phyloP scores from a whole-genome alignment of 306 rosid genomes.

The Glycine tomentella region DNA sequence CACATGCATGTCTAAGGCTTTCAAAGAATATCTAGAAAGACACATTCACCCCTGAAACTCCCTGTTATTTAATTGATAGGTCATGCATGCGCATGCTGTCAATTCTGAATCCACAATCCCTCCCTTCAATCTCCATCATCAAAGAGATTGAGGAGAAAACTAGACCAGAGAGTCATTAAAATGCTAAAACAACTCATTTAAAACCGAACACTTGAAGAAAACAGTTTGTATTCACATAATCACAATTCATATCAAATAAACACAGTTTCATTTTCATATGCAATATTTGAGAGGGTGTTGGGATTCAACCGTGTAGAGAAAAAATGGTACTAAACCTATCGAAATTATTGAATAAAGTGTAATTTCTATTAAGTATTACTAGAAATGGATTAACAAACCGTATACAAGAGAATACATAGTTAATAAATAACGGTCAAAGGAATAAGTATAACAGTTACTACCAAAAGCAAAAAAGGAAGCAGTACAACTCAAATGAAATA shows the following conservation, averaged over 20 bases:
- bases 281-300: not conserved
- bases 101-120: conserved; percentile 23
- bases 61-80: conserved; percentile 26
- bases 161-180: conserved; percentile 30
- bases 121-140: conserved; percentile 3
- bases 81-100: conserved; percentile 4
- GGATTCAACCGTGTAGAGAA: conserved; percentile 3
- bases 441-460: conserved; percentile 12
- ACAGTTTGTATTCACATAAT: conserved; percentile 37
- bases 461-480: conserved; percentile 3
- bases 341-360: not conserved
- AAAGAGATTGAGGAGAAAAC: conserved; percentile 38
- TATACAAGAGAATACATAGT: conserved; percentile 7
- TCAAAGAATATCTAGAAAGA: not conserved
- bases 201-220: conserved; percentile 20
- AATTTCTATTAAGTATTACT: conserved; percentile 3
- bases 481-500: conserved; percentile 29
- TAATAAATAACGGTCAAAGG: not conserved
- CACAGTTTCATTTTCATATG: conserved; percentile 16
- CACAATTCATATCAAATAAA: conserved; percentile 18
- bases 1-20: not conserved
- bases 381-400: conserved; percentile 10
- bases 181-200: conserved; percentile 28
- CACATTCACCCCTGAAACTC: conserved; percentile 19
- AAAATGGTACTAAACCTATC: too few relatives aligned